Evolutionary conservation across 2,329 filamentous ascomycete genomes (phyloP).

Genomic region (Penicillium sp.): DNA sequence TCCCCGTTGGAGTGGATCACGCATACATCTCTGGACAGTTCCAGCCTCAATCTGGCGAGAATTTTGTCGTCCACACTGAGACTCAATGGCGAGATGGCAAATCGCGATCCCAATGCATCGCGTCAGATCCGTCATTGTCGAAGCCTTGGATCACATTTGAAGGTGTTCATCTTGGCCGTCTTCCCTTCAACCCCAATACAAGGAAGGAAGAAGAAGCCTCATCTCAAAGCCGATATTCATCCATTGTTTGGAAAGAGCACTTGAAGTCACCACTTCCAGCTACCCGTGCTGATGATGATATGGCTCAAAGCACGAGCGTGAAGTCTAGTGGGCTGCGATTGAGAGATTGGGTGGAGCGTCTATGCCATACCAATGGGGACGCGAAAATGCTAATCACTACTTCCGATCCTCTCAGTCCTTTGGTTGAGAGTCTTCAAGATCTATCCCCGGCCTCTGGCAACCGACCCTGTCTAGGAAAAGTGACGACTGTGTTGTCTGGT

Average conservation of each 20-base stretch:
- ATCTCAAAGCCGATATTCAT: constrained; percentile 10
- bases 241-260: constrained; percentile 15
- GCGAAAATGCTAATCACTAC: constrained; percentile 8
- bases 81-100: constrained; percentile 13
- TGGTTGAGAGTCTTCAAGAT: constrained; percentile 5
- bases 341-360: constrained; percentile 14
- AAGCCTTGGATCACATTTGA: constrained; percentile 18
- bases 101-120: constrained; percentile 14
- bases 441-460: constrained; percentile 1
- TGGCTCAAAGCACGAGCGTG: constrained; percentile 1
- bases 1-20: constrained; percentile 18
- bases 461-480: constrained; percentile 11
- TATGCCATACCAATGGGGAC: constrained; percentile 15
- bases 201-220: constrained; percentile 7
- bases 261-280: constrained; percentile 13
- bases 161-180: constrained; percentile 18
- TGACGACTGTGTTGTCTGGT: constrained; percentile 9
- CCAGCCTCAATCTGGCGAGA: constrained; percentile 12
- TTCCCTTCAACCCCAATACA: constrained; percentile 14
- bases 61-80: constrained; percentile 16
- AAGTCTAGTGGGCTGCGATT: constrained; percentile 8
- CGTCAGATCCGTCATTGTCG: constrained; percentile 13
- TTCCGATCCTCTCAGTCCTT: constrained; percentile 1
- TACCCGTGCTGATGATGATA: not conserved
- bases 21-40: constrained; percentile 15